Conservation (phyloP, 2,329 filamentous ascomycete species). For the Chrysosporium keratinophilum region DNA sequence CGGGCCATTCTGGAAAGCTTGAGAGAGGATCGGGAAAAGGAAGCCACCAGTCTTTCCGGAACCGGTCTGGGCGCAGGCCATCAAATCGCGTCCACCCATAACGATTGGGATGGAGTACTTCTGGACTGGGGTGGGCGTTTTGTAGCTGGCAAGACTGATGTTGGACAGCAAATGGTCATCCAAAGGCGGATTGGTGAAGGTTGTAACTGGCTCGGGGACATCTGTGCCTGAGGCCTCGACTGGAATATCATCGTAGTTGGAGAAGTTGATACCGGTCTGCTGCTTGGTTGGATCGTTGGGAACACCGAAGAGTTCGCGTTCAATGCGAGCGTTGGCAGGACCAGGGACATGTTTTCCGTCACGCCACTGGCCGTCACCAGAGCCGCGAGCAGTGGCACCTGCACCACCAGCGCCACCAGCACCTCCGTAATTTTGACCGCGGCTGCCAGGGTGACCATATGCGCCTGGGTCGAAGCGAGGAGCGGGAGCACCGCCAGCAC, state of each 20-base stretch:
- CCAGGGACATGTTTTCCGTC: slow-evolving; percentile 95
- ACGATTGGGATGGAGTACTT: slow-evolving; percentile 99
- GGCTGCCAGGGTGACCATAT: slow-evolving; percentile 51
- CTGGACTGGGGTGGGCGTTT: slow-evolving; percentile 91
- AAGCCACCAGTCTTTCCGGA: slow-evolving; percentile 99
- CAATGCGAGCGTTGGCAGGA: slow-evolving; percentile 73
- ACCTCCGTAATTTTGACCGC: slow-evolving; percentile 27
- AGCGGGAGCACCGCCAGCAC: slow-evolving; percentile 21
- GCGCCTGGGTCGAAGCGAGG: slow-evolving; percentile 50
- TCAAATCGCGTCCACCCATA: slow-evolving; percentile 93
- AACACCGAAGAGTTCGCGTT: slow-evolving; percentile 90
- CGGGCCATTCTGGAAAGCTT: slow-evolving; percentile 85
- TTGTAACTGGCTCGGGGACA: slow-evolving; percentile 80
- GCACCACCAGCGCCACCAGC: slow-evolving; percentile 37
- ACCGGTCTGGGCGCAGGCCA: slow-evolving; percentile 99
- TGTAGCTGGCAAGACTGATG: slow-evolving; percentile 90
- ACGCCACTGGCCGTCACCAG: slow-evolving; percentile 90
- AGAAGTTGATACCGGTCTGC: slow-evolving; percentile 98
- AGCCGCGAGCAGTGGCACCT: slow-evolving; percentile 57
- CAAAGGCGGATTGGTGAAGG: slow-evolving; percentile 88
- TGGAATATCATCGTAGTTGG: slow-evolving; percentile 99
- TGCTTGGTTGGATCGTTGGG: slow-evolving; percentile 89
- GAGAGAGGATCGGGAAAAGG: slow-evolving; percentile 97
- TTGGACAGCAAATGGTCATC: slow-evolving; percentile 88
- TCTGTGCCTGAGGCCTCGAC: slow-evolving; percentile 92